Evolutionary conservation across 495 filamentous ascomycete genomes (phyloP).

Genomic region (Wilcoxina mikolae): DNA sequence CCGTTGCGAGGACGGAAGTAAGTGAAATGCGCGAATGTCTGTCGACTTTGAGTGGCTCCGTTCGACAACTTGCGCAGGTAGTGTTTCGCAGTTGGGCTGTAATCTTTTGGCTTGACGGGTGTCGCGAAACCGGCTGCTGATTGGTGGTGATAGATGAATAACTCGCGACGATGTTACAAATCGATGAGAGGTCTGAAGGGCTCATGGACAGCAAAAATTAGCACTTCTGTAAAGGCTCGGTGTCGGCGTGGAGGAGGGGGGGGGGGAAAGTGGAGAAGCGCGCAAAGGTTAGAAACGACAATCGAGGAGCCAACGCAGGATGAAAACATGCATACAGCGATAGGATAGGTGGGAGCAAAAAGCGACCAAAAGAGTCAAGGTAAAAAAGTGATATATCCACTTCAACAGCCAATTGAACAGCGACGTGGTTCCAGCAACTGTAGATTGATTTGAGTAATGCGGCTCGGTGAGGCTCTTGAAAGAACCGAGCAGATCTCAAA

Average conservation of each 20-base stretch:
- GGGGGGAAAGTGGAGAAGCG: background rate
- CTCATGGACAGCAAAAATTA: conserved; percentile 3
- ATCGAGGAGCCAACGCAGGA: background rate
- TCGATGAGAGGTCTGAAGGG: conserved; percentile 1
- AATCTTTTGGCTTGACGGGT: background rate
- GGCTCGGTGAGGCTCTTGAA: conserved; percentile 3
- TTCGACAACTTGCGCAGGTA: background rate
- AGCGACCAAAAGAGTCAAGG: background rate
- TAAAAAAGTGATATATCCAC: conserved; percentile 2
- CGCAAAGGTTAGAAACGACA: background rate
- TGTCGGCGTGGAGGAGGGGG: background rate
- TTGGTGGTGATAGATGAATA: background rate
- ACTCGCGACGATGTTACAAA: background rate
- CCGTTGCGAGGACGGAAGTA: background rate
- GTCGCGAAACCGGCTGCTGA: background rate
- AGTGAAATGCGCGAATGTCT: background rate
- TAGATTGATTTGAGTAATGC: background rate
- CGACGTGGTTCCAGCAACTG: conserved; percentile 6
- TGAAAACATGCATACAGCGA: background rate
- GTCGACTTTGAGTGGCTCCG: background rate
- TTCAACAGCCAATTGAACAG: background rate
- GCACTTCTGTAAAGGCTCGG: background rate
- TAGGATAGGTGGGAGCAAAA: background rate
- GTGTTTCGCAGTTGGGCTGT: background rate
- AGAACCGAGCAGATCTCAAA: conserved; percentile 4